Conservation (phyloP, 2,329 filamentous ascomycete species). For the Monilinia vaccinii-corymbosi region DNA sequence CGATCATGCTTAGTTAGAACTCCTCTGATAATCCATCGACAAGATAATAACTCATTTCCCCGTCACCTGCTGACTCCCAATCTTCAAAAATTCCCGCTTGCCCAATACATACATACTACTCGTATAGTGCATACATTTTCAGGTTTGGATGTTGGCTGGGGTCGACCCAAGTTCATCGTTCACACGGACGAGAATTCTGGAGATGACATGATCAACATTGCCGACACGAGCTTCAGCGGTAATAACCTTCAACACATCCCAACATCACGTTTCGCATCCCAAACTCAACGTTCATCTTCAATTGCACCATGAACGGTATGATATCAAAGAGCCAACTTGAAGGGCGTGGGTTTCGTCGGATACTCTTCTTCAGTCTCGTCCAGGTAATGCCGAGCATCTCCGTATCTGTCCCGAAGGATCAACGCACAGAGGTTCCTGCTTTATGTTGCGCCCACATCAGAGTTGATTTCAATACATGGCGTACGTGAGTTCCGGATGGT, state of each 20-base stretch:
- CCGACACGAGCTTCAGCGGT: neutral
- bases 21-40: constrained; percentile 34
- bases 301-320: neutral
- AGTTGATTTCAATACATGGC: neutral
- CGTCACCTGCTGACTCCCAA: constrained; percentile 36
- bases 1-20: too few species aligned
- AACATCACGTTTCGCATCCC: neutral
- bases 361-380: neutral
- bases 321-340: neutral
- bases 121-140: neutral
- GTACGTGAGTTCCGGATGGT: neutral
- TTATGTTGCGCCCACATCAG: neutral
- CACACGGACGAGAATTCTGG: neutral
- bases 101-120: constrained; percentile 34
- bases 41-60: constrained; percentile 33
- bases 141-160: too few species aligned
- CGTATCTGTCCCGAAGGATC: neutral
- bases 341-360: neutral
- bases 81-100: constrained; percentile 36
- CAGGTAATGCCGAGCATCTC: neutral
- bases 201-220: neutral
- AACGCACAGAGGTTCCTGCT: neutral
- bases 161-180: neutral
- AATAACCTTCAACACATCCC: neutral
- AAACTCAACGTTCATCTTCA: neutral